phyloP scores from a whole-genome alignment of 805 yeast genomes.

The Zygosaccharomyces rouxii region DNA sequence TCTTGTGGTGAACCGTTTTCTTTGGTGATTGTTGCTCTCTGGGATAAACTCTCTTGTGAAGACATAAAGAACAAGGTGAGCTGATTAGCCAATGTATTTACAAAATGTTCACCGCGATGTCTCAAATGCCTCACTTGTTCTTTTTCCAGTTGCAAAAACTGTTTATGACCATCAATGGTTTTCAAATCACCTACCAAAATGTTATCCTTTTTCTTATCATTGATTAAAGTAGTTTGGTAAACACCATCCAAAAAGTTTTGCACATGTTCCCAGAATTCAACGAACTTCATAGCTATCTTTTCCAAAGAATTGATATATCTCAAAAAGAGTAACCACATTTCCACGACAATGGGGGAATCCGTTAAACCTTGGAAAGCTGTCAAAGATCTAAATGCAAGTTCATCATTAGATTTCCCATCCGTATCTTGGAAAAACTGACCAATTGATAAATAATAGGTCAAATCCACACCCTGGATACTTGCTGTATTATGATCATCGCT shows the following conservation, averaged over 20 bases:
- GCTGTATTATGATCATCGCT: conserved; percentile 14
- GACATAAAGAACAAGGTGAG: conserved; percentile 35
- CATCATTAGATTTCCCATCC: conserved; percentile 6
- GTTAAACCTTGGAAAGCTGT: conserved; percentile 32
- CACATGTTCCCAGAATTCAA: conserved; percentile 52
- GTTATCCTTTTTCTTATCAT: conserved; percentile 39
- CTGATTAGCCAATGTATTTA: conserved; percentile 33
- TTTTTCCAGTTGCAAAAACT: conserved; percentile 40
- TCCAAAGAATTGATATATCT: conserved; percentile 42
- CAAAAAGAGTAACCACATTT: conserved; percentile 53
- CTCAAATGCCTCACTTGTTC: conserved; percentile 42
- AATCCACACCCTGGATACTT: conserved; percentile 29
- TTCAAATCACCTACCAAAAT: conserved; percentile 28
- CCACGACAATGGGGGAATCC: conserved; percentile 53
- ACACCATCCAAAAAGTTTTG: conserved; percentile 50
- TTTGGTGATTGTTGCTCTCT: conserved; percentile 9
- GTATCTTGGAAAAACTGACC: conserved; percentile 24
- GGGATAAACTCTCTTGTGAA: conserved; percentile 24
- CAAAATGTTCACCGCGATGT: conserved; percentile 38
- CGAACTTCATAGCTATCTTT: conserved; percentile 38
- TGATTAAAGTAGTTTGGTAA: conserved; percentile 40
- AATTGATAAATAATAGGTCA: conserved; percentile 33
- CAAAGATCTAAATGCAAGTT: conserved; percentile 5
- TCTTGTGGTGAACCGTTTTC: conserved; percentile 32
- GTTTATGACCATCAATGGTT: conserved; percentile 33